Evolutionary conservation across 768 basidiomycete genomes (phyloP).

Genomic region (Suillus plorans): DNA sequence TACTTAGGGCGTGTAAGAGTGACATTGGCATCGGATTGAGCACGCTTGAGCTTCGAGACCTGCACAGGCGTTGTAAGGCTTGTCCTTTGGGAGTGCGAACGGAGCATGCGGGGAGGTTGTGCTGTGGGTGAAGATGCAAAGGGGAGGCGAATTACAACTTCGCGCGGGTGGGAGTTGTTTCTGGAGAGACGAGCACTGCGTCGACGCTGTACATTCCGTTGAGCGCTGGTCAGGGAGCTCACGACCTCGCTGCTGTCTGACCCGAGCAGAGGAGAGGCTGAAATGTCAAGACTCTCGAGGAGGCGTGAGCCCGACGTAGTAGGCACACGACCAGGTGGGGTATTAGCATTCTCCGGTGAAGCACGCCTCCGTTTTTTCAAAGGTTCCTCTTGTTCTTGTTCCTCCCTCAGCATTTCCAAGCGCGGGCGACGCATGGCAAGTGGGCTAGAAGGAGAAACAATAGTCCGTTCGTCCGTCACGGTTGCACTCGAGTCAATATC

Average conservation of each 20-base stretch:
- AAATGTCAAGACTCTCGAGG: slow-evolving; percentile 27
- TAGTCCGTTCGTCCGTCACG: slow-evolving; percentile 19
- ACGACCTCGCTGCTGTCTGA: slow-evolving; percentile 5
- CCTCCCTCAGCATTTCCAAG: slow-evolving; percentile 26
- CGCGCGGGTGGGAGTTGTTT: slow-evolving; percentile 8
- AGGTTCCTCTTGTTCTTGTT: slow-evolving; percentile 21
- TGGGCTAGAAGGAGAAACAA: slow-evolving; percentile 23
- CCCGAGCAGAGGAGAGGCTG: slow-evolving; percentile 23
- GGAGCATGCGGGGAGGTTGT: slow-evolving; percentile 21
- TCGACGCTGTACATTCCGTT: slow-evolving; percentile 14
- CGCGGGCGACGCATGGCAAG: slow-evolving; percentile 19
- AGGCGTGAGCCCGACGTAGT: slow-evolving; percentile 17
- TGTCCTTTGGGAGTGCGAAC: slow-evolving; percentile 23
- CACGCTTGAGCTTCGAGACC: neutral
- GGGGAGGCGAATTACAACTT: slow-evolving; percentile 22
- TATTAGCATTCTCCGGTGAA: neutral
- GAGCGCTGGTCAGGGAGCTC: neutral
- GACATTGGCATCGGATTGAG: neutral
- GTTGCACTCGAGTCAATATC: slow-evolving; percentile 5
- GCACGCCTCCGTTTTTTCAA: slow-evolving; percentile 9
- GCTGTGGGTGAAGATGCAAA: slow-evolving; percentile 21
- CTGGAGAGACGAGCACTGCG: slow-evolving; percentile 23
- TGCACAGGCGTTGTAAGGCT: neutral
- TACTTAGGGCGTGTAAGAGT: neutral
- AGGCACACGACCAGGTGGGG: neutral